These are phyloP conservation scores for Chrysanthemum makinoi DNA, from an alignment of 129 eudicot genomes.

Conservation along the genomic window DNA sequence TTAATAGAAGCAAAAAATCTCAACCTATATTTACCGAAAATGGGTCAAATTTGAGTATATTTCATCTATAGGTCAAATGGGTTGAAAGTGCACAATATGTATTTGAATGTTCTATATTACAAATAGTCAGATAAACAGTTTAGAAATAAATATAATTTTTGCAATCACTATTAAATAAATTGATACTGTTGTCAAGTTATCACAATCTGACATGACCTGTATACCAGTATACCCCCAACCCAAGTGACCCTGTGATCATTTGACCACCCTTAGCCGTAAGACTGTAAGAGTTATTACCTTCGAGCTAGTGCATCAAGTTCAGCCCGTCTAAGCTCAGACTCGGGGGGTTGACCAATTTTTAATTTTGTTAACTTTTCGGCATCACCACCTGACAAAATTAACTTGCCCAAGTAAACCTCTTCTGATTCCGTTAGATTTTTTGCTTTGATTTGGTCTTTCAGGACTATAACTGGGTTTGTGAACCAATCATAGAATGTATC, in stretches of 20 bases:
- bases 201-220: not conserved
- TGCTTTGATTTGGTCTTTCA: constrained; percentile 85
- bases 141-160: too few relatives aligned
- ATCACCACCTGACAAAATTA: constrained; percentile 56
- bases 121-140: not conserved
- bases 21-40: not conserved
- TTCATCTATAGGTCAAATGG: not conserved
- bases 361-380: constrained; percentile 49
- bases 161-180: too few relatives aligned
- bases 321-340: constrained; percentile 71
- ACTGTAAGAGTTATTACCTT: constrained; percentile 74
- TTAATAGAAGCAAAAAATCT: not conserved
- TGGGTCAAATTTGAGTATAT: not conserved
- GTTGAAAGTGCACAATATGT: not conserved
- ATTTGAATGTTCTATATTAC: not conserved
- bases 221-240: not conserved
- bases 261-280: not conserved
- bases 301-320: constrained; percentile 84
- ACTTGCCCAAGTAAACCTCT: constrained; percentile 65
- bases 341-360: constrained; percentile 55
- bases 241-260: not conserved
- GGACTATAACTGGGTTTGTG: constrained; percentile 72
- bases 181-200: not conserved
- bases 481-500: constrained; percentile 84
- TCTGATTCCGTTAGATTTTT: constrained; percentile 58